Conservation (phyloP, 2,329 filamentous ascomycete species). For the Aspergillus quadricinctus region DNA sequence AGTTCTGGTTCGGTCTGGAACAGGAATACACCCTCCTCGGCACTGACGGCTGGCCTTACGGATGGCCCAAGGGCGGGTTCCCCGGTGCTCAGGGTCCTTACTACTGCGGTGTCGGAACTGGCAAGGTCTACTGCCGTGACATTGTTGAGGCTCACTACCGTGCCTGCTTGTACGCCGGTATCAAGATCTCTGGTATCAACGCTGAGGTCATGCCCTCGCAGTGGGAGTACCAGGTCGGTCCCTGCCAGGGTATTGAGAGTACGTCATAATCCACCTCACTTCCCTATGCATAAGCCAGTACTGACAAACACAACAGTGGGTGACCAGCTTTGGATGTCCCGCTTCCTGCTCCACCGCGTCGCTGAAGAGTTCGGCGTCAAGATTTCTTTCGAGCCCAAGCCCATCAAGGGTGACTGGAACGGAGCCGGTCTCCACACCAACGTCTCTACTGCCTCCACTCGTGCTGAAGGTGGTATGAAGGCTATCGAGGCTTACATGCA, state of each 20-base stretch:
- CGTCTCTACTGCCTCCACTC: slow-evolving; percentile 87
- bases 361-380: slow-evolving; percentile 95
- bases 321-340: slow-evolving; percentile 92
- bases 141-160: slow-evolving; percentile 95
- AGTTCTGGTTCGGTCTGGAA: slow-evolving; percentile 97
- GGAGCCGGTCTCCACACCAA: slow-evolving; percentile 91
- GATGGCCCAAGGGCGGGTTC: slow-evolving; percentile 84
- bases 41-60: slow-evolving; percentile 79
- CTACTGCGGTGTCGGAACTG: slow-evolving; percentile 96
- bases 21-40: slow-evolving; percentile 97
- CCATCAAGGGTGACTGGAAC: slow-evolving; percentile 94
- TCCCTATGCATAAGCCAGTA: slow-evolving; percentile 2
- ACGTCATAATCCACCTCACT: slow-evolving; percentile 34
- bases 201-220: slow-evolving; percentile 98
- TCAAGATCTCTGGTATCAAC: slow-evolving; percentile 97
- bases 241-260: slow-evolving; percentile 80
- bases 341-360: slow-evolving; percentile 83
- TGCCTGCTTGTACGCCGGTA: slow-evolving; percentile 78
- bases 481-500: slow-evolving; percentile 81
- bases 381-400: slow-evolving; percentile 94
- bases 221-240: slow-evolving; percentile 97
- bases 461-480: slow-evolving; percentile 90
- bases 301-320: slow-evolving; percentile 58
- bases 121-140: slow-evolving; percentile 96
- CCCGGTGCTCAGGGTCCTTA: slow-evolving; percentile 90